Percentiles rank a stretch among this genome's conserved stretches.
Evolutionary conservation across 208 protist species (phyloP).

Genomic region (Zelonia costaricensis): DNA sequence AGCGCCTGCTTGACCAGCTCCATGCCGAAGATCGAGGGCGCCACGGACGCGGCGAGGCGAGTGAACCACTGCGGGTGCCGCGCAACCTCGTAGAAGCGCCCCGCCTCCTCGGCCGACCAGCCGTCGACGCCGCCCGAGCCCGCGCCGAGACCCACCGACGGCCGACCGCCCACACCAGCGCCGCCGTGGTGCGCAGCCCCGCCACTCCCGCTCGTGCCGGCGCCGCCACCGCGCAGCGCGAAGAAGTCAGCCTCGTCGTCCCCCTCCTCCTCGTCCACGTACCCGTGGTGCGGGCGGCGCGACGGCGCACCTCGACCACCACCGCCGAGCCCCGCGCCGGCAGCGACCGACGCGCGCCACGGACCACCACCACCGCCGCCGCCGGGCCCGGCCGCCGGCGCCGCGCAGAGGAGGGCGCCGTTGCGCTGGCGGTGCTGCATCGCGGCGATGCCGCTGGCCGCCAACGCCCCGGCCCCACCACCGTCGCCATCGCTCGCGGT

Average conservation of each 20-base stretch:
- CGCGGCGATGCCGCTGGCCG: slow-evolving; percentile 1
- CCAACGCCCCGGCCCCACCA: not conserved
- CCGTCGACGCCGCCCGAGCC: slow-evolving; percentile 8
- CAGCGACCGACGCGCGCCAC: slow-evolving; percentile 13
- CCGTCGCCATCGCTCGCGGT: slow-evolving; percentile 6
- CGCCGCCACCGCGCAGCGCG: too few relatives aligned
- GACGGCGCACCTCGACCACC: not conserved
- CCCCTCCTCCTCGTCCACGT: not conserved
- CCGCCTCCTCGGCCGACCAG: slow-evolving; percentile 68
- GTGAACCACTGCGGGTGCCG: slow-evolving; percentile 85
- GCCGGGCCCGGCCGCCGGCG: not conserved
- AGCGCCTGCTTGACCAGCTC: slow-evolving; percentile 97
- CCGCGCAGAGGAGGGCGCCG: slow-evolving; percentile 1
- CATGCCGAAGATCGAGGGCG: slow-evolving; percentile 98
- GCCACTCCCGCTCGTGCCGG: too few relatives aligned
- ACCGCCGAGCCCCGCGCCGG: slow-evolving; percentile 4
- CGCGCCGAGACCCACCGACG: not conserved
- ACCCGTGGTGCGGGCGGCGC: not conserved
- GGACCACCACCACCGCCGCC: slow-evolving; percentile 12
- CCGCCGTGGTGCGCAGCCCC: not conserved
- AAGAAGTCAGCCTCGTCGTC: not conserved
- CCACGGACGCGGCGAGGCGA: slow-evolving; percentile 93
- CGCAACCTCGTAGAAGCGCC: slow-evolving; percentile 84
- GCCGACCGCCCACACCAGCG: not conserved
- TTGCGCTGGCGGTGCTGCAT: slow-evolving; percentile 18